A percentile compares a stretch with the other conserved stretches of the same genome.
These are phyloP conservation scores for Ambrosia artemisiifolia DNA, from an alignment of 129 eudicot genomes.

Conservation along the genomic window DNA sequence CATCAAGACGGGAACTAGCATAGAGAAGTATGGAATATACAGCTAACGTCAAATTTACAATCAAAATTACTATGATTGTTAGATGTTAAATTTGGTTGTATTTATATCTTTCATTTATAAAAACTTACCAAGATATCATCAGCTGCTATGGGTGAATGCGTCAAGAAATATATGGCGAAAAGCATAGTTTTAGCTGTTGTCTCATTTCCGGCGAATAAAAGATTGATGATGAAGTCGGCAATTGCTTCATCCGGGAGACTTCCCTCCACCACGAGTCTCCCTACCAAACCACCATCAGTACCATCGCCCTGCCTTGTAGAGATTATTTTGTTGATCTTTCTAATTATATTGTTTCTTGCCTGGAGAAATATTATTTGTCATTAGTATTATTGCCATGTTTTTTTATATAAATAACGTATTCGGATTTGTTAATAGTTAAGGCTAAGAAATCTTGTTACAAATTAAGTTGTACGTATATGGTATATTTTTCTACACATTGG, in stretches of 20 bases:
- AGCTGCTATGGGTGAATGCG: conserved; percentile 53
- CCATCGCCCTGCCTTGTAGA: conserved; percentile 28
- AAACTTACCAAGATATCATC: conserved; percentile 48
- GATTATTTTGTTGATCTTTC: conserved; percentile 43
- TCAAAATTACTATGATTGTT: background rate
- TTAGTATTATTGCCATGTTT: background rate
- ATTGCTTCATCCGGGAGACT: conserved; percentile 59
- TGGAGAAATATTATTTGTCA: conserved; percentile 21
- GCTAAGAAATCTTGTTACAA: too few species aligned
- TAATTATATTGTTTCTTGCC: conserved; percentile 68
- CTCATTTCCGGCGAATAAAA: conserved; percentile 78
- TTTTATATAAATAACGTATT: too few species aligned
- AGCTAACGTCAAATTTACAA: too few species aligned
- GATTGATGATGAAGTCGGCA: conserved; percentile 72
- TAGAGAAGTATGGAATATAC: too few species aligned
- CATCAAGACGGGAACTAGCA: too few species aligned
- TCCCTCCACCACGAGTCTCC: conserved; percentile 62
- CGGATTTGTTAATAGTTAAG: too few species aligned
- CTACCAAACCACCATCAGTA: conserved; percentile 49
- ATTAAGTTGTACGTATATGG: too few species aligned
- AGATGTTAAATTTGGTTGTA: background rate
- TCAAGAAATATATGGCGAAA: conserved; percentile 70
- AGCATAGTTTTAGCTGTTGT: conserved; percentile 86
- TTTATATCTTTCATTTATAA: background rate
- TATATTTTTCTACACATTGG: too few species aligned